Percentiles rank a stretch among this genome's conserved stretches.
Evolutionary conservation across 2,329 filamentous ascomycete species (phyloP).

Genomic region (Cryphonectria naterciae): DNA sequence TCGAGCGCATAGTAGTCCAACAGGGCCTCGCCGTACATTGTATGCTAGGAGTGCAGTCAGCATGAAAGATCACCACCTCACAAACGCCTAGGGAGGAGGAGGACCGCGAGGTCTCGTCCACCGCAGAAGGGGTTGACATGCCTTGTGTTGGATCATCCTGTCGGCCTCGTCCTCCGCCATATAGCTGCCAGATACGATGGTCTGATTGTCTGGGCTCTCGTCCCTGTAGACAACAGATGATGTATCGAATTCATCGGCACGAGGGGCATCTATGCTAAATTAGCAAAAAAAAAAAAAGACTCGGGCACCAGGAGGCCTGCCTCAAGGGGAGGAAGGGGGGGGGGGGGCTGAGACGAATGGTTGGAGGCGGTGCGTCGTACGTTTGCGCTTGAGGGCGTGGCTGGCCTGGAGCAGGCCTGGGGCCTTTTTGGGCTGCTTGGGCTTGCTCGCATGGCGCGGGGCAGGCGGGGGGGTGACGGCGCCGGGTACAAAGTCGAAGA

Average conservation of each 20-base stretch:
- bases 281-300: conserved; percentile 29
- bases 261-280: conserved; percentile 40
- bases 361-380: conserved; percentile 10
- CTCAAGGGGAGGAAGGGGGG: neutral
- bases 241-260: conserved; percentile 66
- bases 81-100: neutral
- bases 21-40: conserved; percentile 88
- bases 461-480: conserved; percentile 89
- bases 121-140: conserved; percentile 9
- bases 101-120: neutral
- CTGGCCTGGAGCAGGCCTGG: conserved; percentile 41
- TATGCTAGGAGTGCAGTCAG: conserved; percentile 78
- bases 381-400: conserved; percentile 23
- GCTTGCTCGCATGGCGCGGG: conserved; percentile 88
- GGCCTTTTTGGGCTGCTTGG: conserved; percentile 73
- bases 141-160: conserved; percentile 60
- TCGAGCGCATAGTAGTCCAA: conserved; percentile 95
- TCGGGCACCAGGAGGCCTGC: conserved; percentile 17
- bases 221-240: conserved; percentile 45
- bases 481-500: conserved; percentile 88
- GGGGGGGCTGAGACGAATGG: conserved; percentile 4
- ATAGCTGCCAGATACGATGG: conserved; percentile 82
- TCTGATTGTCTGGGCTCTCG: conserved; percentile 81
- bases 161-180: conserved; percentile 78
- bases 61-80: neutral